Evolutionary conservation across 2,329 filamentous ascomycete species (phyloP).

Genomic region (Diaporthe australafricana): DNA sequence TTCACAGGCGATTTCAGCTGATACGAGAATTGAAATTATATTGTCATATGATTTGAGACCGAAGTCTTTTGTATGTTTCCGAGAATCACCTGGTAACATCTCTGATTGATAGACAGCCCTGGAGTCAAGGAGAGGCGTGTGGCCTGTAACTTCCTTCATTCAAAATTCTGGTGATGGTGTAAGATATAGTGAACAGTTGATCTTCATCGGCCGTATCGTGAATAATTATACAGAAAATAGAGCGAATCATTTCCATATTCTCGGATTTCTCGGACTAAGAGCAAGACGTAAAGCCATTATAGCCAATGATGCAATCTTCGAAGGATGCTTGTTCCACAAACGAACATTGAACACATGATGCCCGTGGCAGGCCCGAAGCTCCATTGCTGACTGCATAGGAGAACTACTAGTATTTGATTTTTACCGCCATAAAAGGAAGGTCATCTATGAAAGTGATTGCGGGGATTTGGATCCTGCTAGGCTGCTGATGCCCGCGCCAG

Average conservation of each 20-base stretch:
- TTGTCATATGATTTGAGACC: neutral
- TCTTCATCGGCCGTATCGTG: too few species aligned
- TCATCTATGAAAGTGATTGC: neutral
- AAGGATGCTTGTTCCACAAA: neutral
- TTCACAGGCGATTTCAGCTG: neutral
- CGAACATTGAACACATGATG: too few species aligned
- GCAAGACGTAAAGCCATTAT: neutral
- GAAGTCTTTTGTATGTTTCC: too few species aligned
- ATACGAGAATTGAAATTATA: neutral
- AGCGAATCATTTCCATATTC: neutral
- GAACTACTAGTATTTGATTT: neutral
- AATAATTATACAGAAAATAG: neutral
- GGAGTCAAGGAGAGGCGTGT: too few species aligned
- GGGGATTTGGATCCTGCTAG: neutral
- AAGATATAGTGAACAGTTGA: neutral
- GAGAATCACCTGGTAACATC: too few species aligned
- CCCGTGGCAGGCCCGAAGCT: neutral
- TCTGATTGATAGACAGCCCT: too few species aligned
- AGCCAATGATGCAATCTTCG: neutral
- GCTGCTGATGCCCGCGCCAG: neutral
- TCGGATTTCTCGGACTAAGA: neutral
- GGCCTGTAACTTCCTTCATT: neutral
- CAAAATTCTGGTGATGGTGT: too few species aligned
- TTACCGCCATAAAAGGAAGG: constrained; percentile 9
- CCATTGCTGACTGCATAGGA: constrained; percentile 9